Conservation (phyloP, 345 rosid genomes). For the Syzygium aqueum region DNA sequence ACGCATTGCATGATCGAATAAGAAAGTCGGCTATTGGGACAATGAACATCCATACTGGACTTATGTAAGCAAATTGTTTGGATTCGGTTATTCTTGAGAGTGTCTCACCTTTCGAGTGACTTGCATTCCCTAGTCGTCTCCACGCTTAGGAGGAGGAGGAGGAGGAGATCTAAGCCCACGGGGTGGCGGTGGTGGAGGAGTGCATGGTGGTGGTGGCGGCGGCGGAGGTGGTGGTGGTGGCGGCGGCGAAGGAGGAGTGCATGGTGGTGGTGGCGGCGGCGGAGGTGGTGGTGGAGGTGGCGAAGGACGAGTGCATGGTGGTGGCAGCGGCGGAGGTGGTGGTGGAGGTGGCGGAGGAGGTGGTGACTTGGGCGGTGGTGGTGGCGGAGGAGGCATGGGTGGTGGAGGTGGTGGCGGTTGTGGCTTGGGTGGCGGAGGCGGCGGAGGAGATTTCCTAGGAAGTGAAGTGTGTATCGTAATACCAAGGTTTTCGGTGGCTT, state of each 20-base stretch:
- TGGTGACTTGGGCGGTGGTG: neutral
- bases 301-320: neutral
- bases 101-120: neutral
- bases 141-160: neutral
- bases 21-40: too few species aligned
- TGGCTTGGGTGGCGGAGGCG: neutral
- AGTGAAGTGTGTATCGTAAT: too few species aligned
- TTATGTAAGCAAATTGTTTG: neutral
- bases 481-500: neutral
- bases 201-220: neutral
- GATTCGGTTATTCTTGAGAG: neutral
- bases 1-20: too few species aligned
- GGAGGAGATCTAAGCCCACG: neutral
- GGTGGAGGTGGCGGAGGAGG: neutral
- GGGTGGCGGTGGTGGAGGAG: neutral
- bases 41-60: neutral
- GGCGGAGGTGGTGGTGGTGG: neutral
- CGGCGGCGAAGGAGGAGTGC: neutral
- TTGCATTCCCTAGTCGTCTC: neutral
- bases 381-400: neutral
- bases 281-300: neutral
- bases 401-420: neutral
- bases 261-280: fast-evolving
- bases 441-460: too few species aligned
- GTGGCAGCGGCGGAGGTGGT: neutral